A percentile compares a stretch with the other conserved stretches of the same genome.
These are phyloP conservation scores for Aspergillus sp. DNA, from an alignment of 2,329 filamentous ascomycete species.

Conservation along the genomic window DNA sequence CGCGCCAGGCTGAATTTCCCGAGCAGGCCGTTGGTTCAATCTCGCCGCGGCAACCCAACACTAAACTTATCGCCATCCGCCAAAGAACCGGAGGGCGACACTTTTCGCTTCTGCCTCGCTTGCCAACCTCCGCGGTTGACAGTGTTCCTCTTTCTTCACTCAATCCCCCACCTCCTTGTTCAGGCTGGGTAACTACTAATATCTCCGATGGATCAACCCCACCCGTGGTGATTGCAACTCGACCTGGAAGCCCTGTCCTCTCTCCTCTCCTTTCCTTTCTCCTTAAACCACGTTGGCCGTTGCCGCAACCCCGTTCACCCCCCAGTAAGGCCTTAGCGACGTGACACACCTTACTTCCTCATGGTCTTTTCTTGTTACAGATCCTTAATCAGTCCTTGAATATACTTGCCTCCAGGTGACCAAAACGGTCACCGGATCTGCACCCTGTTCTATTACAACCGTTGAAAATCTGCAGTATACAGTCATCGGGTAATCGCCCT, in stretches of 20 bases:
- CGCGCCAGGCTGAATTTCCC: conserved; percentile 21
- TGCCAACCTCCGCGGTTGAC: neutral
- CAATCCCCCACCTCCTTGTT: neutral
- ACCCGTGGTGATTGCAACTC: conserved; percentile 16
- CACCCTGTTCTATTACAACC: neutral
- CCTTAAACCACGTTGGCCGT: conserved; percentile 13
- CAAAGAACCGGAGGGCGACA: conserved; percentile 1
- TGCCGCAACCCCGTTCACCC: neutral
- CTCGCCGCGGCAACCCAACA: conserved; percentile 15
- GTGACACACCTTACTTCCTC: conserved; percentile 12
- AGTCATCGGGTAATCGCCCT: conserved; percentile 5
- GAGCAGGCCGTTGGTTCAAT: conserved; percentile 9
- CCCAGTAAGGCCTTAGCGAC: conserved; percentile 5
- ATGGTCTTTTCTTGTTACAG: conserved; percentile 1
- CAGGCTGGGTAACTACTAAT: neutral
- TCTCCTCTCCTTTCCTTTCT: neutral
- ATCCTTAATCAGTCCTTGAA: neutral
- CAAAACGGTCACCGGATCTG: neutral
- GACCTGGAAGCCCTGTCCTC: conserved; percentile 11
- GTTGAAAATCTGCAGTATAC: neutral
- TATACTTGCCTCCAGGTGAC: neutral
- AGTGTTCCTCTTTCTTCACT: neutral
- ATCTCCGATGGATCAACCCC: conserved; percentile 19
- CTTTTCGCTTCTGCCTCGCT: conserved; percentile 9
- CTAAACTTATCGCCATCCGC: conserved; percentile 8